These are phyloP conservation scores for Peziza echinospora DNA, from an alignment of 495 filamentous ascomycete species.

Conservation along the genomic window DNA sequence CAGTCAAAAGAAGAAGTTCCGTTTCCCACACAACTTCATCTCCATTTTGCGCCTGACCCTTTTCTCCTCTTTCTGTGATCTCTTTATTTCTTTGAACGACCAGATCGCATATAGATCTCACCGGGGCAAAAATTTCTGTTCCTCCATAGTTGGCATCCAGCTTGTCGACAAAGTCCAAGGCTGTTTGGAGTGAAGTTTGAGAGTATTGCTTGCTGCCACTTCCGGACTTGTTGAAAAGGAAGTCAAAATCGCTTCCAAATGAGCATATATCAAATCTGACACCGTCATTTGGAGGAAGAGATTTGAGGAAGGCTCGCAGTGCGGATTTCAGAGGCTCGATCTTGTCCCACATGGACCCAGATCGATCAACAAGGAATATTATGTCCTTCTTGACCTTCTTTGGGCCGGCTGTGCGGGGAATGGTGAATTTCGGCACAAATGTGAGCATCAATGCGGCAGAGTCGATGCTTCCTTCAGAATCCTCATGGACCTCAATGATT, in stretches of 20 bases:
- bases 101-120: constrained; percentile 22
- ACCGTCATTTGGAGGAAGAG: constrained; percentile 32
- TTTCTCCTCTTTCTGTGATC: background rate
- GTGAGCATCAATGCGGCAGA: constrained; percentile 39
- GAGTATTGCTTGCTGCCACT: constrained; percentile 24
- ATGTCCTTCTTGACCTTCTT: constrained; percentile 31
- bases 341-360: constrained; percentile 39
- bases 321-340: constrained; percentile 35
- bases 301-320: constrained; percentile 46
- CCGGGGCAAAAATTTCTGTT: constrained; percentile 39
- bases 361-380: constrained; percentile 49
- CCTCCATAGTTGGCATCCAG: constrained; percentile 39
- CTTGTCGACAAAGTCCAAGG: constrained; percentile 27
- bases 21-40: constrained; percentile 31
- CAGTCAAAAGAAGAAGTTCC: constrained; percentile 48
- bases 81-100: background rate
- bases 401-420: constrained; percentile 21
- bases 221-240: constrained; percentile 38
- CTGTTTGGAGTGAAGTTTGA: constrained; percentile 27
- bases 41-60: background rate
- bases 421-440: constrained; percentile 41
- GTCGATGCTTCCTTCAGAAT: background rate
- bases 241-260: constrained; percentile 32
- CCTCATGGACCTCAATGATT: constrained; percentile 39
- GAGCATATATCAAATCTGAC: constrained; percentile 56